phyloP scores from a whole-genome alignment of 1,284 basidiomycete species.

The Heterobasidion irregulare region DNA sequence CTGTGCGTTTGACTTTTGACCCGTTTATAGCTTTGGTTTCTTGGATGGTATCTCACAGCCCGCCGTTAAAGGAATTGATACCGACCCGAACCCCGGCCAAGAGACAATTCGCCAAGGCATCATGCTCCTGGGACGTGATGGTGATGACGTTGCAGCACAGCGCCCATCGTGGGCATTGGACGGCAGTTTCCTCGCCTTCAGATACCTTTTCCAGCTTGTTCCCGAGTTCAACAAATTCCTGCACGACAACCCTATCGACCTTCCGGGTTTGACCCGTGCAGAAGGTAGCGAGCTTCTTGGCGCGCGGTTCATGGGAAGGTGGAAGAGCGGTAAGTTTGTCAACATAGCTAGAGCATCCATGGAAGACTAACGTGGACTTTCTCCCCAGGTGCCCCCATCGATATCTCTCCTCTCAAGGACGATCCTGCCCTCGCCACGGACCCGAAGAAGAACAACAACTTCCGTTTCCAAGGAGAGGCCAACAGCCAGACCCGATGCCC shows the following conservation, averaged over 20 bases:
- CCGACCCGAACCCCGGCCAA: background rate
- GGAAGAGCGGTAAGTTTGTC: conserved; percentile 1
- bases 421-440: background rate
- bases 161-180: background rate
- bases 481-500: background rate
- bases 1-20: background rate
- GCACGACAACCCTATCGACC: background rate
- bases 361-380: background rate
- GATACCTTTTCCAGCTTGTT: background rate
- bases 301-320: background rate
- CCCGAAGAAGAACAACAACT: background rate
- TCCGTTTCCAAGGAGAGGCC: background rate
- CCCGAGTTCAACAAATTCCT: background rate
- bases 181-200: background rate
- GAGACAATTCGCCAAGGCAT: background rate
- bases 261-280: background rate
- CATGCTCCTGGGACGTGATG: background rate
- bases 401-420: background rate
- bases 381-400: background rate
- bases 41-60: background rate
- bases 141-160: background rate
- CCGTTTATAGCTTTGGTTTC: background rate
- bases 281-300: background rate
- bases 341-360: background rate
- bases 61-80: background rate